Percentiles rank a stretch among this genome's conserved stretches.
phyloP scores from a whole-genome alignment of 306 rosid species.

The Cyamopsis tetragonoloba region DNA sequence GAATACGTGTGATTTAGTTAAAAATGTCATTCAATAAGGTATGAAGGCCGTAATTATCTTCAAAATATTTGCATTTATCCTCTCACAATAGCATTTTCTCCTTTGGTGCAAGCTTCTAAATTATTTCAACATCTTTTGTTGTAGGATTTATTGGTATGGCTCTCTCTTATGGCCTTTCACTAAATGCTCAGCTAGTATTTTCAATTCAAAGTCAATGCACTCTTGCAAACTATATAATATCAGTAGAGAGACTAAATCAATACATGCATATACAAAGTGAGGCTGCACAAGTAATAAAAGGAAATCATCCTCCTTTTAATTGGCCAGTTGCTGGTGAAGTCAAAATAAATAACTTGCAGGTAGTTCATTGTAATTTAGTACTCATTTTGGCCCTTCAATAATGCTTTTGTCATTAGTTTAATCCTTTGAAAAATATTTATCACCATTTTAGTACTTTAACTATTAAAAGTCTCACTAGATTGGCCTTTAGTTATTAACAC shows the following conservation, averaged over 20 bases:
- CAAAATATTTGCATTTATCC: background rate
- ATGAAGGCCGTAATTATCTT: background rate
- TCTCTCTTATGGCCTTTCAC: constrained; percentile 70
- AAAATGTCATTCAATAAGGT: background rate
- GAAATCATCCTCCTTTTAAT: constrained; percentile 43
- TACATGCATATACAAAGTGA: constrained; percentile 63
- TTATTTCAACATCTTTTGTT: background rate
- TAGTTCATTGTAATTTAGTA: no score
- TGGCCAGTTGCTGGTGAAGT: constrained; percentile 68
- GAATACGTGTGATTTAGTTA: no score
- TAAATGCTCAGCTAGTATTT: constrained; percentile 41
- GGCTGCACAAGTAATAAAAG: constrained; percentile 56
- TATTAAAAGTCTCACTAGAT: no score
- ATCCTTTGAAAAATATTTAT: no score
- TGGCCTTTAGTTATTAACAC: no score
- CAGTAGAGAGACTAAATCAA: constrained; percentile 67
- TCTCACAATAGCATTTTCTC: background rate
- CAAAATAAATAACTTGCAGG: constrained; percentile 56
- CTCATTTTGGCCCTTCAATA: no score
- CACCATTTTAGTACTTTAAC: no score
- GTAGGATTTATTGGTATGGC: constrained; percentile 75
- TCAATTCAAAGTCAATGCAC: constrained; percentile 64
- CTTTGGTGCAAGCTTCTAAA: background rate
- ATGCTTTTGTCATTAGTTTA: no score
- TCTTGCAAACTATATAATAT: constrained; percentile 52